These are phyloP conservation scores for Hawksworthiomyces lignivorus DNA, from an alignment of 2,329 filamentous ascomycete genomes.

Conservation along the genomic window DNA sequence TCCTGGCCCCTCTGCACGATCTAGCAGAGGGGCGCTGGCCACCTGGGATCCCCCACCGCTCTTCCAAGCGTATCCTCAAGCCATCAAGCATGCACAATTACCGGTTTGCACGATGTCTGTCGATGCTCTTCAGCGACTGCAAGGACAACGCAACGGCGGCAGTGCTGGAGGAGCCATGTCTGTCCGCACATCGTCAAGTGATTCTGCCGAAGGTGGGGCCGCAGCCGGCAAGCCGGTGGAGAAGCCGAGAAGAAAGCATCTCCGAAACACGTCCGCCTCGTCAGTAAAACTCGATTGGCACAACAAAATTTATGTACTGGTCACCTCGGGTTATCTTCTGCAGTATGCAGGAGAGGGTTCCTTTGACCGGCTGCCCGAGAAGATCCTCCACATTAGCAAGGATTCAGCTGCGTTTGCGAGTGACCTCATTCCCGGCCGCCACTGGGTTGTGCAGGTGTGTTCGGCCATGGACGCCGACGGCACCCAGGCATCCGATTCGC, in stretches of 20 bases:
- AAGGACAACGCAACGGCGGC: conserved; percentile 44
- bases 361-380: conserved; percentile 67
- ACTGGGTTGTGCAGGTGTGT: conserved; percentile 72
- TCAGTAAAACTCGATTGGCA: conserved; percentile 54
- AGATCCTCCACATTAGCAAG: conserved; percentile 61
- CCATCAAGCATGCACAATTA: conserved; percentile 66
- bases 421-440: conserved; percentile 69
- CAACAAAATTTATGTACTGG: conserved; percentile 64
- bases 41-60: conserved; percentile 66
- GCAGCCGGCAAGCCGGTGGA: conserved; percentile 28
- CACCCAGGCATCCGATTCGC: conserved; percentile 38
- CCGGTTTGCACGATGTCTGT: conserved; percentile 59
- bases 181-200: conserved; percentile 6
- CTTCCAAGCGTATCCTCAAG: conserved; percentile 81
- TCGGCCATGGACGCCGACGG: conserved; percentile 56
- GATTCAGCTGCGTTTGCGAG: conserved; percentile 74
- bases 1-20: conserved; percentile 10
- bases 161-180: neutral
- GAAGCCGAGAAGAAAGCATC: conserved; percentile 32
- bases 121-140: conserved; percentile 59
- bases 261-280: conserved; percentile 33
- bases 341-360: conserved; percentile 66
- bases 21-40: conserved; percentile 26
- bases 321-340: conserved; percentile 63
- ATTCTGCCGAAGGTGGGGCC: conserved; percentile 22